A percentile compares a stretch with the other conserved stretches of the same genome.
Conservation (phyloP, 371 early-diverging fungal species). For the Ordospora pajunii region DNA sequence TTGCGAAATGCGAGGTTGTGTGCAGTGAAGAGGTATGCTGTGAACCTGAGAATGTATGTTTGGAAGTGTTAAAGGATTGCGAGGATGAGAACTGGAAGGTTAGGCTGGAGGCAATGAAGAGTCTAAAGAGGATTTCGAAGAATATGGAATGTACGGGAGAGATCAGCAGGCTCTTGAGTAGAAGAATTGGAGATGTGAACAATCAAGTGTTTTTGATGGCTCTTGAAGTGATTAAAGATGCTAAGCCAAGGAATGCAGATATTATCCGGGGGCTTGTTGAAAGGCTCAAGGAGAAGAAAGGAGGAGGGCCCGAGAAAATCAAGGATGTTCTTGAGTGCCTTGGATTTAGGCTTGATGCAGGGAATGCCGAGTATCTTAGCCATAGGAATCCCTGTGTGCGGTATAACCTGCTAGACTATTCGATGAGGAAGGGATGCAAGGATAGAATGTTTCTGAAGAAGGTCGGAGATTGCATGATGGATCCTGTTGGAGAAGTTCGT, state of each 20-base stretch:
- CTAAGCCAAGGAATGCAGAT: not conserved
- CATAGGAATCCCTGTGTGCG: conserved; percentile 46
- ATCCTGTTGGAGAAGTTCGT: conserved; percentile 12
- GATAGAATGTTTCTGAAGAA: not conserved
- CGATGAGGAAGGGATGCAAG: not conserved
- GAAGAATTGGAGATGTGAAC: conserved; percentile 24
- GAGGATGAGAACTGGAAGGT: conserved; percentile 30
- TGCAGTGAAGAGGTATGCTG: not conserved
- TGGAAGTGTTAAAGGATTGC: not conserved
- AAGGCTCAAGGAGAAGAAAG: conserved; percentile 47
- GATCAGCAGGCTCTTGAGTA: not conserved
- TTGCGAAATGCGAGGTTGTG: not conserved
- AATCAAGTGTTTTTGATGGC: conserved; percentile 29
- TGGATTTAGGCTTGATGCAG: not conserved
- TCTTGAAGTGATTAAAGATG: not conserved
- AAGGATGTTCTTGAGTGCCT: conserved; percentile 21
- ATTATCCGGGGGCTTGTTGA: conserved; percentile 13
- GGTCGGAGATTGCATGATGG: conserved; percentile 4
- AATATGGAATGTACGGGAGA: not conserved
- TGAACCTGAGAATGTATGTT: not conserved
- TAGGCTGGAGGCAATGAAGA: conserved; percentile 15
- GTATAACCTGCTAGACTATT: conserved; percentile 20
- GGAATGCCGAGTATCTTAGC: not conserved
- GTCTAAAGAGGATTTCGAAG: not conserved
- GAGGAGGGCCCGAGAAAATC: conserved; percentile 11